Conservation (phyloP, 169 alveolate genomes). For the Eimeria necatrix region DNA sequence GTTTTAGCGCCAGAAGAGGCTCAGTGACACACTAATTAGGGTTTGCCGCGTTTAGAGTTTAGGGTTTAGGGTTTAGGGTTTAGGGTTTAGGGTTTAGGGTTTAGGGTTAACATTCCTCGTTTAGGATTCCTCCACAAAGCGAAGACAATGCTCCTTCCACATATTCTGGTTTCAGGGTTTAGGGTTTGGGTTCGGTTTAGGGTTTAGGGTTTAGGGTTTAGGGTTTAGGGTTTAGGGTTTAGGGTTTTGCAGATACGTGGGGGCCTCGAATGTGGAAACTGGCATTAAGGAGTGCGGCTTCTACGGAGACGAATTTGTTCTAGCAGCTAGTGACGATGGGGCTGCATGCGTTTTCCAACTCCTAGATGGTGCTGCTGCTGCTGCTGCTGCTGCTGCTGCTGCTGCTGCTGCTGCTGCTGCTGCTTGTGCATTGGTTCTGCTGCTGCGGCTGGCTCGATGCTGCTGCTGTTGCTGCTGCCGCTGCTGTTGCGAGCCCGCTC, state of each 20-base stretch:
- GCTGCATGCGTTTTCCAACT: constrained; percentile 11
- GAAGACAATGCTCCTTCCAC: no score
- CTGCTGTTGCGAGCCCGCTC: neutral
- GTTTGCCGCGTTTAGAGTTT: no score
- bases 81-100: neutral
- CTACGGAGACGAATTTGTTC: constrained; percentile 5
- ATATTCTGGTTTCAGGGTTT: constrained; percentile 22
- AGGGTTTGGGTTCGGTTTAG: constrained; percentile 1
- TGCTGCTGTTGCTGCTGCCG: neutral
- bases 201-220: constrained; percentile 45
- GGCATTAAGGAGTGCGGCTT: constrained; percentile 48
- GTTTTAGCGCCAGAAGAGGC: no score
- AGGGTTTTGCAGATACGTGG: constrained; percentile 30
- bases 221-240: constrained; percentile 55
- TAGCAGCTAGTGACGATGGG: constrained; percentile 22
- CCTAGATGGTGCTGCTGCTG: constrained; percentile 3
- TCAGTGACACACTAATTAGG: no score
- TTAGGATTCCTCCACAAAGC: no score
- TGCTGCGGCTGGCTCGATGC: neutral
- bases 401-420: neutral
- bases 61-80: constrained; percentile 33
- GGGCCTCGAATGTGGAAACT: constrained; percentile 39
- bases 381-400: constrained; percentile 8
- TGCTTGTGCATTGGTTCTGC: neutral
- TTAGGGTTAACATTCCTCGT: neutral